phyloP scores from a whole-genome alignment of 139 green algal species.

The Picochlorum sp. region DNA sequence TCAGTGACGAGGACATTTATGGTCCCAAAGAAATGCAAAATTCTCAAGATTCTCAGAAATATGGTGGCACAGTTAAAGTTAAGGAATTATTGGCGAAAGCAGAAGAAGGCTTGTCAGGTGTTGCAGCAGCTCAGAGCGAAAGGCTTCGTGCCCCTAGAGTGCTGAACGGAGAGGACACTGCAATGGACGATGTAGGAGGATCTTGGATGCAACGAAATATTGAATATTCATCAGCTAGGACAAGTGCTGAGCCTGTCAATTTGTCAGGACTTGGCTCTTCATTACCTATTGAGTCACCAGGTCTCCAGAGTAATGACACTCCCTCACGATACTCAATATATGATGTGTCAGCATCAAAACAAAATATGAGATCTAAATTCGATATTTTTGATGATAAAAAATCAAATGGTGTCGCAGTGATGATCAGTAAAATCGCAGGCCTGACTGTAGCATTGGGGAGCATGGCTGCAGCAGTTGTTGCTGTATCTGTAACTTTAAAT shows the following conservation, averaged over 20 bases:
- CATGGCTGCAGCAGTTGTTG: neutral
- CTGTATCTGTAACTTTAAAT: neutral
- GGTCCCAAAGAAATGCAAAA: neutral
- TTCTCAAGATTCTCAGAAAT: neutral
- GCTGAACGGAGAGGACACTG: neutral
- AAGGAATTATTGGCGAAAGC: neutral
- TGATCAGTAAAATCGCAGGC: conserved; percentile 3
- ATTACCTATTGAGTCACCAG: neutral
- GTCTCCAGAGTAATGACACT: neutral
- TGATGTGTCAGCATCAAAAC: no score
- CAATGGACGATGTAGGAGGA: no score
- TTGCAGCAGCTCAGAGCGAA: neutral
- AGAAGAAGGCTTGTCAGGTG: conserved; percentile 2
- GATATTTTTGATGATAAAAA: neutral
- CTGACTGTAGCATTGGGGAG: conserved; percentile 2
- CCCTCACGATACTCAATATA: no score
- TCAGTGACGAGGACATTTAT: conserved; percentile 5
- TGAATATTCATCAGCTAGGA: no score
- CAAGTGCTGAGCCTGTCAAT: no score
- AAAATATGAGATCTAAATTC: no score
- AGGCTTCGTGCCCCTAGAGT: neutral
- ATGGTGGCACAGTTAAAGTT: neutral
- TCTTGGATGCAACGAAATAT: no score
- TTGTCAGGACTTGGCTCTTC: no score
- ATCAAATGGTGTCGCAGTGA: neutral